Percentiles rank a stretch among this genome's conserved stretches.
These are phyloP conservation scores for Ascomycota sp. DNA, from an alignment of 2,329 filamentous ascomycete species.

Conservation along the genomic window DNA sequence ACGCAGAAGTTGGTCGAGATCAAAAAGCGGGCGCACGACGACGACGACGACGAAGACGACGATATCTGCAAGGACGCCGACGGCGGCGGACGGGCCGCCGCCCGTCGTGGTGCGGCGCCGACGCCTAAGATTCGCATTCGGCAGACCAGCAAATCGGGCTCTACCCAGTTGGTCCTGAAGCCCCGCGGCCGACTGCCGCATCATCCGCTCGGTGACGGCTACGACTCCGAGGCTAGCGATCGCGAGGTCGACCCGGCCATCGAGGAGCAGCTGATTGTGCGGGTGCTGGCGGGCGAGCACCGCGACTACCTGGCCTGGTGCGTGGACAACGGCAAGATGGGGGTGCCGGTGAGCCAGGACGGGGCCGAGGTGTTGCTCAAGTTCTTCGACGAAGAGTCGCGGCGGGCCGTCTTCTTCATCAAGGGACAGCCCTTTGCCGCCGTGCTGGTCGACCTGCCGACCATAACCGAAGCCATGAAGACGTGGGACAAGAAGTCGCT, in stretches of 20 bases:
- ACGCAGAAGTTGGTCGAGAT: constrained; percentile 34
- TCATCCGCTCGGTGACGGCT: constrained; percentile 65
- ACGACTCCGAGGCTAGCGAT: constrained; percentile 90
- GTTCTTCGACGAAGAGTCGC: constrained; percentile 54
- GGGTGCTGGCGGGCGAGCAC: constrained; percentile 72
- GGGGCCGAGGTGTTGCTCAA: constrained; percentile 64
- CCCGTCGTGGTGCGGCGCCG: too few relatives aligned
- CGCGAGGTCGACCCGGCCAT: constrained; percentile 71
- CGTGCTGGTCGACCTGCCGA: constrained; percentile 64
- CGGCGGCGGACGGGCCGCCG: background rate
- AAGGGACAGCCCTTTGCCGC: constrained; percentile 55
- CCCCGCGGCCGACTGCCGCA: constrained; percentile 47
- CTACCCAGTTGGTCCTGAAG: constrained; percentile 28
- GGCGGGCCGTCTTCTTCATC: constrained; percentile 53
- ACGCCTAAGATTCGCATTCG: constrained; percentile 33
- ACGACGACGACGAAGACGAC: constrained; percentile 30
- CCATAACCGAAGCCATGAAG: constrained; percentile 80
- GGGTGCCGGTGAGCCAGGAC: constrained; percentile 38
- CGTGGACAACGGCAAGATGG: constrained; percentile 60
- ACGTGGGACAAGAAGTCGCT: constrained; percentile 77
- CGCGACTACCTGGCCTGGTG: constrained; percentile 63
- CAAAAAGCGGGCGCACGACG: constrained; percentile 40
- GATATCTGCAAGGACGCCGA: background rate
- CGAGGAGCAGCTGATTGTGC: constrained; percentile 74
- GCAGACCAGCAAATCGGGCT: constrained; percentile 15